phyloP scores from a whole-genome alignment of 1,284 basidiomycete genomes.

The Anthracocystis setariae region DNA sequence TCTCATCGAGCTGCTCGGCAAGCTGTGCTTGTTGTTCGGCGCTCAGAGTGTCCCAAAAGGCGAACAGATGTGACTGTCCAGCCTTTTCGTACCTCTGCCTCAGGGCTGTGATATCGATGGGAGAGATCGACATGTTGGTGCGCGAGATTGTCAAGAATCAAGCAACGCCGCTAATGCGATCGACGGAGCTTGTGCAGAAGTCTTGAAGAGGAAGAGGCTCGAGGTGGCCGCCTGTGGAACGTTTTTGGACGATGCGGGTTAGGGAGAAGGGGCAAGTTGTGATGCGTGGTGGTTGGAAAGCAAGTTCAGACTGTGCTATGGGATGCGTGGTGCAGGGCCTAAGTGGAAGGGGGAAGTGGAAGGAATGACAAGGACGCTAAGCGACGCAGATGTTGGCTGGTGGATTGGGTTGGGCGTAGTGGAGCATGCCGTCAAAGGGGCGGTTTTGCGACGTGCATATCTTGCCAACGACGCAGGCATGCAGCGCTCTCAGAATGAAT shows the following conservation, averaged over 20 bases:
- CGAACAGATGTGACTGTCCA: conserved; percentile 86
- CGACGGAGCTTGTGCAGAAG: no score
- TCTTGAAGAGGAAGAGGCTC: background rate
- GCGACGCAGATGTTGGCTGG: no score
- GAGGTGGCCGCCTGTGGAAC: background rate
- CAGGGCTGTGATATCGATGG: conserved; percentile 36
- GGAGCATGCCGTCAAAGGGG: no score
- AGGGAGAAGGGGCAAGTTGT: background rate
- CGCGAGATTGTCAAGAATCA: background rate
- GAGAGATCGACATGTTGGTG: conserved; percentile 31
- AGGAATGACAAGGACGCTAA: no score
- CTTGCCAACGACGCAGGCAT: no score
- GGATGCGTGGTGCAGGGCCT: no score
- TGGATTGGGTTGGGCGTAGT: no score
- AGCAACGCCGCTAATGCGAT: background rate
- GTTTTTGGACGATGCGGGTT: no score
- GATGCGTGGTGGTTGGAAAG: background rate
- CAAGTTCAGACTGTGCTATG: background rate
- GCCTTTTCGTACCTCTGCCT: conserved; percentile 72
- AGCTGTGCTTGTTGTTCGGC: conserved; percentile 76
- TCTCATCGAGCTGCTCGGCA: conserved; percentile 78
- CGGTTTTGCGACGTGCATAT: no score
- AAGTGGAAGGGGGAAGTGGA: background rate
- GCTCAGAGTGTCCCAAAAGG: conserved; percentile 83
- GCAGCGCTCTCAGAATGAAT: no score